A percentile compares a stretch with the other conserved stretches of the same genome.
Evolutionary conservation across 208 protist species (phyloP).

Genomic region (Leishmania tropica): DNA sequence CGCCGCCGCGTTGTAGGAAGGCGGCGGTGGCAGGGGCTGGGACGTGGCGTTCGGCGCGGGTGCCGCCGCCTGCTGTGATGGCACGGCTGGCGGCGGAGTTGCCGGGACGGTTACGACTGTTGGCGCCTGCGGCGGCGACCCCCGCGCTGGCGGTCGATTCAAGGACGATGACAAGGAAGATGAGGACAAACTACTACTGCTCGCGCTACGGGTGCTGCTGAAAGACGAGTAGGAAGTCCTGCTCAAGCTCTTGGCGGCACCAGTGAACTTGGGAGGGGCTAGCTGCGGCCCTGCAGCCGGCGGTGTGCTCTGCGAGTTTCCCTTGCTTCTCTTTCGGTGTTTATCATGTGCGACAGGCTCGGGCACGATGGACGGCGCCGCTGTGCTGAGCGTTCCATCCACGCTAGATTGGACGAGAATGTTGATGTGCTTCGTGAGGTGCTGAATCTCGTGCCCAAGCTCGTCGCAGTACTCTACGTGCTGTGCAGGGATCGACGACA

Average conservation of each 20-base stretch:
- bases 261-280: neutral
- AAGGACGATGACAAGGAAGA: constrained; percentile 9
- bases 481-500: constrained; percentile 56
- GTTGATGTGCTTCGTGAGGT: constrained; percentile 70
- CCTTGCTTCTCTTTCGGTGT: neutral
- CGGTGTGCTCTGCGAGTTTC: neutral
- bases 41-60: neutral
- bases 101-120: neutral
- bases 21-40: neutral
- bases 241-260: constrained; percentile 8
- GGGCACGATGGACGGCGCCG: constrained; percentile 5
- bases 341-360: neutral
- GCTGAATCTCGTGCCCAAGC: constrained; percentile 53
- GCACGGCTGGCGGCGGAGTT: neutral
- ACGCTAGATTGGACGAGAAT: constrained; percentile 83
- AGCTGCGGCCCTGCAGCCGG: neutral
- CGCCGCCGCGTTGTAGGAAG: constrained; percentile 8
- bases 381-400: constrained; percentile 46
- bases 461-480: constrained; percentile 66
- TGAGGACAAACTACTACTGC: constrained; percentile 27
- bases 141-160: neutral
- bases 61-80: neutral
- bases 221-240: constrained; percentile 28
- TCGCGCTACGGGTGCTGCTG: constrained; percentile 14
- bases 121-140: neutral